phyloP scores from a whole-genome alignment of 768 basidiomycete species.

The Rhizopogon rudus region DNA sequence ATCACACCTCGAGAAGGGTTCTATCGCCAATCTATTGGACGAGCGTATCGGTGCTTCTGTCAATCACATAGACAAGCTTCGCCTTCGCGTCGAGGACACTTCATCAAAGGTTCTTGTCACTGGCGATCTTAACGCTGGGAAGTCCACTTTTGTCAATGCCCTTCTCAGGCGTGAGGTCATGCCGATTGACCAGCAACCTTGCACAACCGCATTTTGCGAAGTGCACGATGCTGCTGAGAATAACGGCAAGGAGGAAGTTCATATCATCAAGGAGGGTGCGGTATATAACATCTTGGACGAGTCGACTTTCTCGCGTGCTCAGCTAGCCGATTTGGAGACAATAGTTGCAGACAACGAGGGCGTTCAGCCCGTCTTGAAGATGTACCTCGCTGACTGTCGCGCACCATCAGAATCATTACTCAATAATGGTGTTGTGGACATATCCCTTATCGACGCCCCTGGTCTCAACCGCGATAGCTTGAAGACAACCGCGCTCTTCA shows the following conservation, averaged over 20 bases:
- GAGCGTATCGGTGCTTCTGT: slow-evolving; percentile 73
- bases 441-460: slow-evolving; percentile 97
- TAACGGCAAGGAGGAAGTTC: slow-evolving; percentile 76
- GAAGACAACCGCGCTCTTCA: slow-evolving; percentile 92
- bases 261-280: slow-evolving; percentile 65
- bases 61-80: slow-evolving; percentile 79
- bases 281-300: slow-evolving; percentile 68
- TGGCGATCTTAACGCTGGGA: slow-evolving; percentile 96
- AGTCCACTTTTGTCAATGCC: slow-evolving; percentile 97
- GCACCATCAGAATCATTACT: slow-evolving; percentile 78
- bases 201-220: slow-evolving; percentile 96
- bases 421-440: slow-evolving; percentile 94
- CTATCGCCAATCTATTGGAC: slow-evolving; percentile 88
- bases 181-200: slow-evolving; percentile 97
- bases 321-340: slow-evolving; percentile 68
- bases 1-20: slow-evolving; percentile 86
- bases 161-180: slow-evolving; percentile 86
- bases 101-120: slow-evolving; percentile 97
- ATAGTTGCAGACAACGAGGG: slow-evolving; percentile 59
- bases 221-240: slow-evolving; percentile 89
- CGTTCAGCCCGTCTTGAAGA: slow-evolving; percentile 70
- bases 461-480: slow-evolving; percentile 94
- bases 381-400: slow-evolving; percentile 83
- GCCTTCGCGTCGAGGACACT: slow-evolving; percentile 82
- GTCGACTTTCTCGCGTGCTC: slow-evolving; percentile 67